phyloP scores from a whole-genome alignment of 331 rosid species.

The Dryas integrifolia region DNA sequence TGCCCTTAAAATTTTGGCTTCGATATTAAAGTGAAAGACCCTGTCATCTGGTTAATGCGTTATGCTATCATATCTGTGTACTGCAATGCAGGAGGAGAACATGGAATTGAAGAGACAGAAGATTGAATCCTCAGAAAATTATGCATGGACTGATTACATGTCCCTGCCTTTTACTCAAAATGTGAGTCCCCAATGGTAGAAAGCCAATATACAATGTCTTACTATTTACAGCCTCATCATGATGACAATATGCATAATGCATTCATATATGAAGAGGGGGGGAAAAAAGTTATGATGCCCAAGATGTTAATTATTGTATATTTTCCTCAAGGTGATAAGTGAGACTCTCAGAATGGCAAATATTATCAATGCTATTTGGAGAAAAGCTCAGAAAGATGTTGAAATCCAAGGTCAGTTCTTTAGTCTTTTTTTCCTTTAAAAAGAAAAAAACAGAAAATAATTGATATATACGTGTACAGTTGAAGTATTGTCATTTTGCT shows the following conservation, averaged over 20 bases:
- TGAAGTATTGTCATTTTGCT: background rate
- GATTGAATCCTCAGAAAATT: conserved; percentile 31
- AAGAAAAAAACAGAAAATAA: background rate
- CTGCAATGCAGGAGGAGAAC: conserved; percentile 69
- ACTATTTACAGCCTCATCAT: background rate
- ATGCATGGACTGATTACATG: conserved; percentile 78
- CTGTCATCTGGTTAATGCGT: background rate
- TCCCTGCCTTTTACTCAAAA: conserved; percentile 77
- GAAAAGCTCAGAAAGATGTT: conserved; percentile 70
- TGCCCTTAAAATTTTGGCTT: conserved; percentile 16
- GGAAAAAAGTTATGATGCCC: no score
- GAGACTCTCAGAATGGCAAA: conserved; percentile 92
- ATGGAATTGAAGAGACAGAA: conserved; percentile 65
- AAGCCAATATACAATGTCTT: background rate
- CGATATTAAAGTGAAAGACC: background rate
- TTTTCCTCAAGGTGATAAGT: conserved; percentile 56
- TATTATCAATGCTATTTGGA: conserved; percentile 84
- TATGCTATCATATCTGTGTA: background rate
- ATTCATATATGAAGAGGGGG: no score
- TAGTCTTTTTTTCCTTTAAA: background rate
- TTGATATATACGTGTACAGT: background rate
- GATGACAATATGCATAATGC: background rate
- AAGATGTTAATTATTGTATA: background rate
- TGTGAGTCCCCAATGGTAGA: conserved; percentile 43
- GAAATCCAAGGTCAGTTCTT: conserved; percentile 56